phyloP scores from a whole-genome alignment of 2,329 filamentous ascomycete species.

The Talaromyces sp. region DNA sequence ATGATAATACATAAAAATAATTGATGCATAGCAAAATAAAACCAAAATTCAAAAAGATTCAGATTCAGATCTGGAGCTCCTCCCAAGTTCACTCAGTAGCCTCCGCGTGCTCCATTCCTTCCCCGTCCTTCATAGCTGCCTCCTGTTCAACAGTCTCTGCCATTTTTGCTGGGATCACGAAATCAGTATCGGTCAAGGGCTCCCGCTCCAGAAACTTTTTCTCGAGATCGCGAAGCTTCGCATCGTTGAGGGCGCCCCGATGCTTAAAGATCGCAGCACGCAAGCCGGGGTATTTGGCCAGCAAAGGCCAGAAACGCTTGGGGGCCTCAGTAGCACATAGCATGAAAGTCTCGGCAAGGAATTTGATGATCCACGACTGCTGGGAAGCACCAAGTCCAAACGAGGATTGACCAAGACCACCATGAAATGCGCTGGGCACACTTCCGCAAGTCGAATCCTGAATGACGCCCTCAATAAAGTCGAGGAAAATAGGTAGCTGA shows the following conservation, averaged over 20 bases:
- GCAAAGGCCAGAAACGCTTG: background rate
- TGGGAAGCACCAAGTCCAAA: background rate
- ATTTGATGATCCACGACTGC: background rate
- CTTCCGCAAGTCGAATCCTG: background rate
- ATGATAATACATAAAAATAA: background rate
- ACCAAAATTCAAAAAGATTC: background rate
- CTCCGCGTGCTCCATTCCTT: background rate
- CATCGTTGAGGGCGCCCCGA: background rate
- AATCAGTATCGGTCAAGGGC: background rate
- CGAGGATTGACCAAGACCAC: background rate
- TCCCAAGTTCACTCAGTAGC: background rate
- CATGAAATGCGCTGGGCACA: too few relatives aligned
- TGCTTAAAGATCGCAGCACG: background rate
- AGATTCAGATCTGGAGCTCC: background rate
- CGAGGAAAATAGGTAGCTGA: constrained; percentile 1
- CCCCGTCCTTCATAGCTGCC: background rate
- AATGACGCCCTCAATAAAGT: constrained; percentile 10
- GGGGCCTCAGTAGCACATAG: background rate
- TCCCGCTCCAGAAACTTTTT: background rate
- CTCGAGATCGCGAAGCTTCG: background rate
- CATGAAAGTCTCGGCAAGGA: constrained; percentile 8
- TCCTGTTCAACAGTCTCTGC: background rate
- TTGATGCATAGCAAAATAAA: background rate
- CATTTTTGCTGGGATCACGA: background rate
- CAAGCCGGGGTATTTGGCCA: constrained; percentile 4